phyloP scores from a whole-genome alignment of 139 green algal species.

The Volvox africanus region DNA sequence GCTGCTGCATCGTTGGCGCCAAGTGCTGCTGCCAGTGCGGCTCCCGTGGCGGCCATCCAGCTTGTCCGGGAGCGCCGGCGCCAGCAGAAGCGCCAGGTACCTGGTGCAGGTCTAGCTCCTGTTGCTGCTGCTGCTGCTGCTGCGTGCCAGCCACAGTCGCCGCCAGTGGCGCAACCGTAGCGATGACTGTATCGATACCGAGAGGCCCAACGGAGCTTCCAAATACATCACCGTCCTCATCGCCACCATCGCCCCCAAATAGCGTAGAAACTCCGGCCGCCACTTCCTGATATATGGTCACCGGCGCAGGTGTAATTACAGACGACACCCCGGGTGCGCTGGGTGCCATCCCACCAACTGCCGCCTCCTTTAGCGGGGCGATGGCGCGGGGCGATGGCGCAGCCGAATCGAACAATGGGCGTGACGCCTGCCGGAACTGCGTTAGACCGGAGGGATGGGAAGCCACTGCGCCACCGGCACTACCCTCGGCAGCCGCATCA shows the following conservation, averaged over 20 bases:
- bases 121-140: neutral
- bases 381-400: neutral
- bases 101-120: neutral
- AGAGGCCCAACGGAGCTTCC: neutral
- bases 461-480: neutral
- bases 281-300: neutral
- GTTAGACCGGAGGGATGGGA: neutral
- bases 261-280: neutral
- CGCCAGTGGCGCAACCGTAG: neutral
- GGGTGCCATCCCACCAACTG: neutral
- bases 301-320: neutral
- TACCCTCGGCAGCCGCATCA: neutral
- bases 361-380: neutral
- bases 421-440: slow-evolving; percentile 10
- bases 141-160: neutral
- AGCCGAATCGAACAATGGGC: neutral
- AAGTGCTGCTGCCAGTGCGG: neutral
- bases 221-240: slow-evolving; percentile 11
- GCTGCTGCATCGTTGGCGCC: neutral
- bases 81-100: no score
- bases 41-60: neutral
- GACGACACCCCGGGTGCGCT: neutral
- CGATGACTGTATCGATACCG: neutral
- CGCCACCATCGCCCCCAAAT: slow-evolving; percentile 15
- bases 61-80: neutral